A percentile compares a stretch with the other conserved stretches of the same genome.
These are phyloP conservation scores for Lojkania enalia DNA, from an alignment of 2,329 filamentous ascomycete genomes.

Conservation along the genomic window DNA sequence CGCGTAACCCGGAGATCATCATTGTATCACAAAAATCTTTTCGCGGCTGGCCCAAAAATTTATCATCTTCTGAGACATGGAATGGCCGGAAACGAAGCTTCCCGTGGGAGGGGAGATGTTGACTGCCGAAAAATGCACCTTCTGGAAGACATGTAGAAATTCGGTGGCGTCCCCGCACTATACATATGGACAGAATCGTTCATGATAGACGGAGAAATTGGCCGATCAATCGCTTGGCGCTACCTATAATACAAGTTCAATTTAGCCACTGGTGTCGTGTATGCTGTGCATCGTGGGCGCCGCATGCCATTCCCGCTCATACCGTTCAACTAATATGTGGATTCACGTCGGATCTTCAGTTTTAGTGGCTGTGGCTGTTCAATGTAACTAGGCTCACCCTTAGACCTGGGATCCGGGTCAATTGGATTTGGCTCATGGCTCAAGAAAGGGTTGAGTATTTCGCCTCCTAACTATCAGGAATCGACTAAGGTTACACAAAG, in stretches of 20 bases:
- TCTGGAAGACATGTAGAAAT: neutral
- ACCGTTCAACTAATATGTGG: conserved; percentile 11
- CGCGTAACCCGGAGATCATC: conserved; percentile 26
- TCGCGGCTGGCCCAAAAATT: conserved; percentile 26
- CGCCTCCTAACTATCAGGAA: conserved; percentile 15
- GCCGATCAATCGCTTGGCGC: conserved; percentile 22
- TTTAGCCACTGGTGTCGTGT: conserved; percentile 25
- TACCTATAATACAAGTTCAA: conserved; percentile 18
- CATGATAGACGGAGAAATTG: conserved; percentile 14
- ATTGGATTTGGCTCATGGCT: conserved; percentile 14
- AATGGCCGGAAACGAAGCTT: conserved; percentile 1
- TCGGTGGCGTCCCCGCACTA: conserved; percentile 2
- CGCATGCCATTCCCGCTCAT: conserved; percentile 18
- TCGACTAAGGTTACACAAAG: conserved; percentile 25
- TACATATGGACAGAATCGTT: conserved; percentile 13
- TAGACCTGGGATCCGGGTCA: conserved; percentile 36
- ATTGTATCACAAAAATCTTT: conserved; percentile 30
- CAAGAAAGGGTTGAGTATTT: conserved; percentile 16
- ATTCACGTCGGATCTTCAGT: conserved; percentile 9
- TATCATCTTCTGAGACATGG: conserved; percentile 30
- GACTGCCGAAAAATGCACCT: neutral
- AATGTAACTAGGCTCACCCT: conserved; percentile 35
- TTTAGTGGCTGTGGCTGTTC: conserved; percentile 20
- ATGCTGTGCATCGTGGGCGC: conserved; percentile 32
- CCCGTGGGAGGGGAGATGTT: neutral